Evolutionary conservation across 371 early-diverging fungal genomes (phyloP), one percentile per base, ranked within the genome.

Genomic region (Lichtheimia ramosa): DNA sequence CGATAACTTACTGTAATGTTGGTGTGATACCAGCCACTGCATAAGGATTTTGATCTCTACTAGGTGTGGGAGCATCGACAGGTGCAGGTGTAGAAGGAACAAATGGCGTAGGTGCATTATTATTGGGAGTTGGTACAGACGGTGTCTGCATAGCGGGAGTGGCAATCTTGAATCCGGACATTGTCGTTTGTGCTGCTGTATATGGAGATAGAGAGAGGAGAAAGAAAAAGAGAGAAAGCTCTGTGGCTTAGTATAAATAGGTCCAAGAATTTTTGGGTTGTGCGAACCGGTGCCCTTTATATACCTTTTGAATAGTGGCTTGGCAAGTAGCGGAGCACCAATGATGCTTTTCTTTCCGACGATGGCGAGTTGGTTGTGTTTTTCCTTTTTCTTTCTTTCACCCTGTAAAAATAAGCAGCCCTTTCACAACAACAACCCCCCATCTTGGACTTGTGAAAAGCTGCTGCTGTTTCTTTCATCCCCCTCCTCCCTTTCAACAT

Each of bases 11-110:
- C 92, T 92, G 93, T 70, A 93, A 74, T 12, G 89, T 90, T 41
- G 93, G 93, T 27, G 90, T 85, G 59, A 93, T 91, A 42, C 93
- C 93, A 12, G 85, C 81, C 51, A 84, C 86, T 51, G 82, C 77
- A 60, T 83, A 76, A 56, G 84, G 79, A 58, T 77, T 77, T 15
- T 67, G 71, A 61, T 81, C 78, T 74, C 71, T 75, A 64, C 75
- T 75, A 34, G 81, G 81, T n/a, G 81, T 81, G 39, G 78, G 76
- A 46, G 76, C 73, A 68, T 81, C 81, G 10, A 72, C 48, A 34
- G 81, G 78, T 34, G 81, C 81, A 54, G 81, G 81, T 21, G 81
- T 81, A 21, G 77, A 70, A 28, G 81, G 81, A 40, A 81, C 59
- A 21, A 73, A 73, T 61, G 73, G 74, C 43, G 78, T 73, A 18